Base-by-base conservation (phyloP, 371 early-diverging fungal genomes). In the Dentiscutata heterogama region DNA sequence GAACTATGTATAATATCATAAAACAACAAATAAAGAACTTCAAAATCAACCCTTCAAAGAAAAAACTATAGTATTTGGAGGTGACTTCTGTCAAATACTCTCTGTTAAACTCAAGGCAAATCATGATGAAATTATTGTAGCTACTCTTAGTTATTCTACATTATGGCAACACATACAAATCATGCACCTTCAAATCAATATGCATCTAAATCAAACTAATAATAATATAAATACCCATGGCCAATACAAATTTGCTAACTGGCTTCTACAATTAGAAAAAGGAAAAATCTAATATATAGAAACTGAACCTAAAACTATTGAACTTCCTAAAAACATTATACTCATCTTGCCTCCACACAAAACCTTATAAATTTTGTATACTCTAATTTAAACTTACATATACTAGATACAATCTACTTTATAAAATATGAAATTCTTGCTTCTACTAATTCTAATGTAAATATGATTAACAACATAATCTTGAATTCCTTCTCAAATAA, bases 1-100 rank as follows among this genome's bases (percentile, higher is more conserved):
- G 81, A 5, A 70, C 81, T 3, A 72, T 88, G 0, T 58, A 68
- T 14, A 84, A 88, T 39, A 29, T 86, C 1, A 83, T 83, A 39
- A 67, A 22, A 35, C 1, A 35, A 39, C 14, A 3, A 63, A 80
- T 67, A 76, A 39, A n/a, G 27, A 1, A 14, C 60, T 53, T 2
- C 76, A 64, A 35, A 46, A 50, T 29, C 39, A 70, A 70, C 50
- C 70, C 39, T 70, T 70, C 46, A 25, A 25, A 4, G 70, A 20
- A 3, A 84, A 82, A 39, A 27, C 79, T 14, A 42, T 84, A 16
- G 82, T 79, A 11, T 82, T 84, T 78, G 82, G 84, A 22, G 82
- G 80, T 27, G 82, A 81, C 35, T 84, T 78, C 65, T 46, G 74
- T 14, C 82, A 80, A 75, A 51, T 51, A 31, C 8, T 82, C 11